Percentiles rank a stretch among this genome's conserved stretches.
These are phyloP conservation scores for Quercus bicolor DNA, from an alignment of 306 rosid genomes.

Conservation along the genomic window DNA sequence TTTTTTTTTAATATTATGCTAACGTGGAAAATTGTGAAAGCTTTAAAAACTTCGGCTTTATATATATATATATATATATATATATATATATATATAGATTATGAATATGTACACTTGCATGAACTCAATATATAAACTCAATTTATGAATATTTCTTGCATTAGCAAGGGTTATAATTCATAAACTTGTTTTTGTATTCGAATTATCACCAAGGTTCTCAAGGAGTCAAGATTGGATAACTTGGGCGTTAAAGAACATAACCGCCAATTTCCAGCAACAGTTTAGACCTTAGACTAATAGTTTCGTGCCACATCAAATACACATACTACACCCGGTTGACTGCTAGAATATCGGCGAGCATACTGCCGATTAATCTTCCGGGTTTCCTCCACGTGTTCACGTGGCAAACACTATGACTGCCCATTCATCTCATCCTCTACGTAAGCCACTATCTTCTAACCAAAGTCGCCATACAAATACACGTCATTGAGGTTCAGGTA, in stretches of 20 bases:
- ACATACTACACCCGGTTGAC: not conserved
- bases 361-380: slow-evolving; percentile 9
- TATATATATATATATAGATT: too few species aligned
- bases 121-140: too few species aligned
- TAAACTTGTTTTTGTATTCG: too few species aligned
- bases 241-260: not conserved
- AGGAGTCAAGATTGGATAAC: not conserved
- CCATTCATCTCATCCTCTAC: not conserved
- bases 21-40: too few species aligned
- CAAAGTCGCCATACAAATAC: not conserved
- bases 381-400: slow-evolving; percentile 16
- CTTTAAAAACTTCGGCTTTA: too few species aligned
- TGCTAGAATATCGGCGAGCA: not conserved
- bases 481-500: not conserved
- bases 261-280: not conserved
- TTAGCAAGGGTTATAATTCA: too few species aligned
- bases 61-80: too few species aligned
- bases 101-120: too few species aligned
- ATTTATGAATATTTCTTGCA: too few species aligned
- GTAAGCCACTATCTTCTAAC: not conserved
- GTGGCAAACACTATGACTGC: not conserved
- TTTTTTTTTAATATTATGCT: too few species aligned
- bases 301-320: not conserved
- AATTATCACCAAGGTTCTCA: too few species aligned
- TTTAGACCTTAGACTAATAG: not conserved